phyloP scores from a whole-genome alignment of 1,139 yeast genomes.

The Blastobotrys persicus region DNA sequence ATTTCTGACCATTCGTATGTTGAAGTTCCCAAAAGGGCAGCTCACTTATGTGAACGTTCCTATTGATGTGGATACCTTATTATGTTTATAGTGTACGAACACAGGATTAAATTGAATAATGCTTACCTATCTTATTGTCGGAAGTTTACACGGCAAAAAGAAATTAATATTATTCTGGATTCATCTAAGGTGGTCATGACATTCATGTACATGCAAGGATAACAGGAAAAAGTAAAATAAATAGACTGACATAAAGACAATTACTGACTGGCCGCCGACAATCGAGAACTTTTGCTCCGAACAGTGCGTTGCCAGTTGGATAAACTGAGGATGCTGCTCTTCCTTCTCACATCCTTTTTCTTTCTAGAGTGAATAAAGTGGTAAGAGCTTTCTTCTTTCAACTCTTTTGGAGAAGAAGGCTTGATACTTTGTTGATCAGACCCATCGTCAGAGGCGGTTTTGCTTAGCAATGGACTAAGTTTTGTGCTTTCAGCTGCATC shows the following conservation, averaged over 20 bases:
- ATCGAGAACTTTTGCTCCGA: not conserved
- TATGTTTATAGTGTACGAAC: too few species aligned
- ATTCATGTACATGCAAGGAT: conserved; percentile 5
- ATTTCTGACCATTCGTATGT: too few species aligned
- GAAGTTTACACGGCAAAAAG: too few species aligned
- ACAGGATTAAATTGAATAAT: too few species aligned
- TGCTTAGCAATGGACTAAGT: not conserved
- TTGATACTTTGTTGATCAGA: not conserved
- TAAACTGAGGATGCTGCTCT: conserved; percentile 7
- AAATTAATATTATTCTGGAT: too few species aligned
- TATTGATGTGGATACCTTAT: too few species aligned
- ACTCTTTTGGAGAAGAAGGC: not conserved
- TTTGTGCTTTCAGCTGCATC: not conserved
- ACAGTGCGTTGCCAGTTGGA: conserved; percentile 12
- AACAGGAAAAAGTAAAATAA: conserved; percentile 1
- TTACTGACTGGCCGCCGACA: conserved; percentile 14
- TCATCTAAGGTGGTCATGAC: too few species aligned
- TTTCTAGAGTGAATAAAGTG: not conserved
- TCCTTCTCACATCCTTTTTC: conserved; percentile 14
- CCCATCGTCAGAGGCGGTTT: not conserved
- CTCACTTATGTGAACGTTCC: too few species aligned
- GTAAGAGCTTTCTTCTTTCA: not conserved
- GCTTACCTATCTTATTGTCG: too few species aligned
- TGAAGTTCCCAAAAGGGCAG: too few species aligned
- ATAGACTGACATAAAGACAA: not conserved